A percentile compares a stretch with the other conserved stretches of the same genome.
Evolutionary conservation across 2,329 filamentous ascomycete species (phyloP).

Genomic region (Aureobasidium vineae): DNA sequence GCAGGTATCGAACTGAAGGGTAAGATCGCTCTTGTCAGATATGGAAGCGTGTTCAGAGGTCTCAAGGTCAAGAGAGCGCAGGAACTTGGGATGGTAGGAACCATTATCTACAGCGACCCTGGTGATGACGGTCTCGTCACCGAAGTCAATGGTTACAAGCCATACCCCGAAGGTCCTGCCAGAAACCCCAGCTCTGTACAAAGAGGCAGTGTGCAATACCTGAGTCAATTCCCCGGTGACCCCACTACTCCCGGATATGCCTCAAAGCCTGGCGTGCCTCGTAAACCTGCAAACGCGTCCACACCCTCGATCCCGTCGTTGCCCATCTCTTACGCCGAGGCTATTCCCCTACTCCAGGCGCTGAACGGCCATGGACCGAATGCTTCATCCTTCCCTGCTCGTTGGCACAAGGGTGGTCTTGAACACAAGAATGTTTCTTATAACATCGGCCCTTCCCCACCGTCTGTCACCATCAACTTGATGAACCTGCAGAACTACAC

Average conservation of each 20-base stretch:
- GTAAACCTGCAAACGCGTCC: constrained; percentile 64
- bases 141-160: constrained; percentile 66
- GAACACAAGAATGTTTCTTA: constrained; percentile 79
- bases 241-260: constrained; percentile 93
- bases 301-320: constrained; percentile 87
- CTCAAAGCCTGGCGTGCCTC: constrained; percentile 82
- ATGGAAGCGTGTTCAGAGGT: constrained; percentile 82
- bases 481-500: constrained; percentile 53
- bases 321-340: constrained; percentile 85
- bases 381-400: constrained; percentile 68
- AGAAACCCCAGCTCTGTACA: constrained; percentile 82
- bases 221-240: constrained; percentile 61
- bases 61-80: constrained; percentile 91
- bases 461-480: constrained; percentile 56
- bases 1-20: constrained; percentile 74
- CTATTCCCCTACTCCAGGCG: constrained; percentile 80
- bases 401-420: constrained; percentile 72
- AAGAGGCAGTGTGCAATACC: constrained; percentile 72
- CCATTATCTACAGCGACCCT: constrained; percentile 81
- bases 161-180: constrained; percentile 83
- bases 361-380: constrained; percentile 85
- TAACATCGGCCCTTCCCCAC: constrained; percentile 78
- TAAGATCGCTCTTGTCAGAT: constrained; percentile 84
- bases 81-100: constrained; percentile 84
- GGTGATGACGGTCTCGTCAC: constrained; percentile 83